Evolutionary conservation across 768 basidiomycete genomes (phyloP).

Genomic region (Hygrophorus pudorinus): DNA sequence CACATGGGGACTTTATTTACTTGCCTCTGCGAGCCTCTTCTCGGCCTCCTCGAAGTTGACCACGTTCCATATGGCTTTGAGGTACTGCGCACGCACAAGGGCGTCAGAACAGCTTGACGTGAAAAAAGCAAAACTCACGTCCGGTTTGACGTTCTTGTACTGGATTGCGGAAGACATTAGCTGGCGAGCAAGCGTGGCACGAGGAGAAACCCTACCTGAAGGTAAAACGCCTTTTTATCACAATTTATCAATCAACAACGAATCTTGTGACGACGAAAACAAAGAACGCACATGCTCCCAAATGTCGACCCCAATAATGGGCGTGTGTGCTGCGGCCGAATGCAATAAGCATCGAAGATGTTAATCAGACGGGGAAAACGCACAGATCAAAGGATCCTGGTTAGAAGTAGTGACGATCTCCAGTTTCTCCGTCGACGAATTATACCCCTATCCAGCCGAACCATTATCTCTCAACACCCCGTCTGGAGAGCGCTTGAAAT

Average conservation of each 20-base stretch:
- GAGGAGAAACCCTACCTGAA: constrained; percentile 30
- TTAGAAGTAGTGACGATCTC: constrained; percentile 92
- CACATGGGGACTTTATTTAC: too few species aligned
- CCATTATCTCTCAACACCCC: background rate
- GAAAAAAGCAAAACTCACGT: constrained; percentile 44
- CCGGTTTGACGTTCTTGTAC: constrained; percentile 90
- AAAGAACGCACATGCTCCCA: constrained; percentile 77
- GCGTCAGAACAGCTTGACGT: background rate
- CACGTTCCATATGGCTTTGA: constrained; percentile 91
- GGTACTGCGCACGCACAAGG: constrained; percentile 47
- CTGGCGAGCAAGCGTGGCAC: constrained; percentile 1
- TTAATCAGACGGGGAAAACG: constrained; percentile 7
- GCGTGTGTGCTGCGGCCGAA: constrained; percentile 53
- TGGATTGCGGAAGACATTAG: constrained; percentile 21
- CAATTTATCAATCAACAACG: constrained; percentile 1
- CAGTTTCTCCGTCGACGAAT: constrained; percentile 54
- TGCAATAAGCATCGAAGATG: background rate
- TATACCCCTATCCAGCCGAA: constrained; percentile 51
- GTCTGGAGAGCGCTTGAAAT: background rate
- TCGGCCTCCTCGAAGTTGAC: constrained; percentile 95
- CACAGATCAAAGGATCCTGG: constrained; percentile 77
- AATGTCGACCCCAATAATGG: constrained; percentile 93
- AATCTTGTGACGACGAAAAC: background rate
- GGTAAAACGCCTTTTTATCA: constrained; percentile 69
- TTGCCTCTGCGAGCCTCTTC: constrained; percentile 31